Base-by-base conservation (phyloP, 495 filamentous ascomycete species). In the Tuber indicum region DNA sequence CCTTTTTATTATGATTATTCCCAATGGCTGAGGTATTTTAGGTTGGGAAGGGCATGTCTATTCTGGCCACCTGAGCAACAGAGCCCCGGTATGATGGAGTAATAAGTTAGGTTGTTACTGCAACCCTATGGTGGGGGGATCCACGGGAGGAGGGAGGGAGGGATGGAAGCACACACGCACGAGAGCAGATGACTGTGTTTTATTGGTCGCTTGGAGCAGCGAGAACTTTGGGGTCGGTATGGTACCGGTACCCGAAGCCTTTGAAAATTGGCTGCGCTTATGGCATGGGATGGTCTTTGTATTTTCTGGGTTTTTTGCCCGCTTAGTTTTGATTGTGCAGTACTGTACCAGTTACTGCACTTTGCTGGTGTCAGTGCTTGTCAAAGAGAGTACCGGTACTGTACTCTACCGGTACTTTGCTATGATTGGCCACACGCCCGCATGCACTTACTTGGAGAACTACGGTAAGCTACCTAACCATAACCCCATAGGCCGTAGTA, bases 11-110 rank as follows among this genome's bases (percentile, higher is more conserved):
- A 14, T 66, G 16, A 66, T 32, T 66, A 17, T 32, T 66, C 58
- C 32, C n/a, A 66, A 66, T 66, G 58, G 58, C 26, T 66, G 58
- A n/a, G 58, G 58, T 32, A 66, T 66, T 66, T 66, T 66, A n/a
- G n/a, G 6, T 32, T 32, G 58, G 58, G n/a, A 32, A 32, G 26
- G 1, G 58, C 16, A 16, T 14, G 58, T 26, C 58, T 32, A 66
- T 66, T 16, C 58, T 32, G 58, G 58, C 58, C 10, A 17, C 26
- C 58, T 12, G 58, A 66, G 14, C 14, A n/a, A 66, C 32, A 26
- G 23, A 14, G n/a, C n/a, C 19, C 19, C 52, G 52, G 52, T 26
- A 26, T 62, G n/a, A 66, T 66, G 10, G 12, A 66, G 58, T 66
- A 32, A 66, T 66, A 66, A 66, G 58, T 17, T 66, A 66, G 58